Percentiles rank a stretch among this genome's conserved stretches.
These are phyloP conservation scores for Stachybotrys echinatus DNA, from an alignment of 2,329 filamentous ascomycete species.

Conservation along the genomic window DNA sequence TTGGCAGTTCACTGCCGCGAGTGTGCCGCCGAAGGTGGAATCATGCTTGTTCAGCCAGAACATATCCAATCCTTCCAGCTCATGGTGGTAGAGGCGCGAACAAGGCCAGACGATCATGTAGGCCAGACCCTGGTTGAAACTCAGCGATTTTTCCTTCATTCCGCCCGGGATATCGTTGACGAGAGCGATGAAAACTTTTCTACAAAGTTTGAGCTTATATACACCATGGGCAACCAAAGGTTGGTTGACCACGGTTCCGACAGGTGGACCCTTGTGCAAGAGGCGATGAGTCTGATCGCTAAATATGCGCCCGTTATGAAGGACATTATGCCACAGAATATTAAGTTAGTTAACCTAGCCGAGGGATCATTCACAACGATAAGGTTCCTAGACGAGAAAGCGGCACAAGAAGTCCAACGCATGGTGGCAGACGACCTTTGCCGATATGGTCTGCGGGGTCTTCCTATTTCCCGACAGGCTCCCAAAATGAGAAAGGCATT, in stretches of 20 bases:
- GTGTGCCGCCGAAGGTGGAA: conserved; percentile 40
- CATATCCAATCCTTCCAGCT: conserved; percentile 57
- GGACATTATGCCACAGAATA: conserved; percentile 22
- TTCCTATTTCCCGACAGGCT: conserved; percentile 33
- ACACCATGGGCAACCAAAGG: conserved; percentile 50
- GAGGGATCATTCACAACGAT: conserved; percentile 35
- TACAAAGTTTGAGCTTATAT: conserved; percentile 53
- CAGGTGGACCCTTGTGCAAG: conserved; percentile 50
- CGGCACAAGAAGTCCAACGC: no score
- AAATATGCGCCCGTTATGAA: conserved; percentile 22
- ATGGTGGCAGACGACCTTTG: not conserved
- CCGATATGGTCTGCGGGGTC: conserved; percentile 19
- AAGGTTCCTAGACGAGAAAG: not conserved
- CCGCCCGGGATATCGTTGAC: conserved; percentile 57
- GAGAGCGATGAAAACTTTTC: conserved; percentile 59
- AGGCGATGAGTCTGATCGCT: conserved; percentile 40
- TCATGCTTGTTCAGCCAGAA: conserved; percentile 57
- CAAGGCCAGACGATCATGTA: conserved; percentile 31
- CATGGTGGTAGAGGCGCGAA: conserved; percentile 42
- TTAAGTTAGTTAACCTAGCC: conserved; percentile 31
- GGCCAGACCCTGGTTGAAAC: conserved; percentile 23
- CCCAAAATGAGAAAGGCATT: conserved; percentile 6
- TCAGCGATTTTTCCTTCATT: no score
- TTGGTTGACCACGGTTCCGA: conserved; percentile 44
- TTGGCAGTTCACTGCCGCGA: conserved; percentile 35